These are phyloP conservation scores for Kuraishia ogatae DNA, from an alignment of 805 yeast genomes.

Conservation along the genomic window DNA sequence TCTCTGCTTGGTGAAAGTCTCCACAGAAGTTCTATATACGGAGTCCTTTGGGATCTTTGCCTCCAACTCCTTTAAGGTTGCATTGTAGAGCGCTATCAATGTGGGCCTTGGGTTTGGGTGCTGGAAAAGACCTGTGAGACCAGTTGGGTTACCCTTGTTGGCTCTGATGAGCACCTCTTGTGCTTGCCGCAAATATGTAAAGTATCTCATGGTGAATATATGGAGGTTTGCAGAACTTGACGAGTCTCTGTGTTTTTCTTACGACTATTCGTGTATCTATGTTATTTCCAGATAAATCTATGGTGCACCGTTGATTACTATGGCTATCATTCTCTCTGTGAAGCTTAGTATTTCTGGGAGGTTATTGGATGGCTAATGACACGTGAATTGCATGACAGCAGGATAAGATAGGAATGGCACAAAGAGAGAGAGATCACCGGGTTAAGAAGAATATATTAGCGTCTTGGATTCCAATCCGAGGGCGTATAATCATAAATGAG, in stretches of 20 bases:
- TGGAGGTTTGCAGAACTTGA: too few species aligned
- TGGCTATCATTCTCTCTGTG: neutral
- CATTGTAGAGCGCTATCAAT: slow-evolving; percentile 57
- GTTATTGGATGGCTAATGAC: neutral
- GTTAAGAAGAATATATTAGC: too few species aligned
- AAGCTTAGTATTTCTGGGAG: neutral
- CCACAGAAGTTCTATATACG: slow-evolving; percentile 70
- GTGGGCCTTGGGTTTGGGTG: slow-evolving; percentile 85
- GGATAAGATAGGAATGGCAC: neutral
- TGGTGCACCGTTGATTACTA: too few species aligned
- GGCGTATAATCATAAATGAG: too few species aligned
- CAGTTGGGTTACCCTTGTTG: slow-evolving; percentile 65
- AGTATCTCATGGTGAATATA: slow-evolving; percentile 23
- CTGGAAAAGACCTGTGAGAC: slow-evolving; percentile 67
- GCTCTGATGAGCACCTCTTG: slow-evolving; percentile 42
- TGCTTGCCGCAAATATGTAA: slow-evolving; percentile 29
- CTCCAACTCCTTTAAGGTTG: slow-evolving; percentile 52
- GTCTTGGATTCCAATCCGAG: too few species aligned
- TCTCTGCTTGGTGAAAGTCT: slow-evolving; percentile 63
- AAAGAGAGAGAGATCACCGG: too few species aligned
- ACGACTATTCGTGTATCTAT: neutral
- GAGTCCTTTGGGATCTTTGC: slow-evolving; percentile 61
- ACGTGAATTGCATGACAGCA: neutral
- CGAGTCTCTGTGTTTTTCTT: too few species aligned
- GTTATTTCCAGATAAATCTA: neutral